These are phyloP conservation scores for Borealophlyctis nickersoniae DNA, from an alignment of 192 early-diverging fungal genomes.

Conservation along the genomic window DNA sequence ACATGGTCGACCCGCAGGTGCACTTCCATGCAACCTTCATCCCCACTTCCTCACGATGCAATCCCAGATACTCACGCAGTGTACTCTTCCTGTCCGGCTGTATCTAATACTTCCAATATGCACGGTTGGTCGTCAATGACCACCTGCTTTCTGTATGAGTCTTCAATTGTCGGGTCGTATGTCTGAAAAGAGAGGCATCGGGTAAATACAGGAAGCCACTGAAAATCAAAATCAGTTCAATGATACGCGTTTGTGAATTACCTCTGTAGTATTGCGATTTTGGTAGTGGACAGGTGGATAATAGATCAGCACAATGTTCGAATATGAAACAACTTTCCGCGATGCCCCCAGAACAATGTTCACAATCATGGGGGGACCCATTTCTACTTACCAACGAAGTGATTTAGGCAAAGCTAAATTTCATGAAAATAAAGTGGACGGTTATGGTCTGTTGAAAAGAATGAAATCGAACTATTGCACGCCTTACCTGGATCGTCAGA, in stretches of 20 bases:
- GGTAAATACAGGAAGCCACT: neutral
- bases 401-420: slow-evolving; percentile 45
- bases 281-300: neutral
- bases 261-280: slow-evolving; percentile 12
- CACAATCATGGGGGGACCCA: neutral
- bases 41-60: no score
- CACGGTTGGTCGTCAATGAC: slow-evolving; percentile 85
- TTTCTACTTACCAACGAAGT: slow-evolving; percentile 43
- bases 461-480: neutral
- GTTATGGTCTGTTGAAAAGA: neutral
- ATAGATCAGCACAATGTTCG: no score
- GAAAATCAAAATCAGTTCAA: neutral
- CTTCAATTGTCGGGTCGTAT: slow-evolving; percentile 98
- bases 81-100: slow-evolving; percentile 95
- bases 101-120: slow-evolving; percentile 91
- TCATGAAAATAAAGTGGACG: neutral
- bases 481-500: slow-evolving; percentile 40
- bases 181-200: slow-evolving; percentile 14
- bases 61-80: slow-evolving; percentile 54
- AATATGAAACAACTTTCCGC: no score
- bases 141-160: slow-evolving; percentile 97
- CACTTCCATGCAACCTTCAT: no score
- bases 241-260: neutral
- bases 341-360: neutral
- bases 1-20: slow-evolving; percentile 1